phyloP scores from a whole-genome alignment of 345 rosid species.

The Aquilaria yunnanensis region DNA sequence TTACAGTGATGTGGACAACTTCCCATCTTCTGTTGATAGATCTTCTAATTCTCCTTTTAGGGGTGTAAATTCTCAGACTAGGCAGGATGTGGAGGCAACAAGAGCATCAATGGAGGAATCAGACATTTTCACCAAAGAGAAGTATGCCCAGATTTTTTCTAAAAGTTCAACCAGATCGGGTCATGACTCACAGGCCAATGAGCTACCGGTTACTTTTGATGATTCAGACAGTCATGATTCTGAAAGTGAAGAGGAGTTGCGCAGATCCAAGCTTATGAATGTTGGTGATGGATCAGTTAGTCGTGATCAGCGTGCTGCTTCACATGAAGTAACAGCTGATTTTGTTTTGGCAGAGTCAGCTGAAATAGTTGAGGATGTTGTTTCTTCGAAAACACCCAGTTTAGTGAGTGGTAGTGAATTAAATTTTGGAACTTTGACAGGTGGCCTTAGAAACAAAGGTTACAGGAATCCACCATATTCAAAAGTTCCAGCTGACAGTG shows the following conservation, averaged over 20 bases:
- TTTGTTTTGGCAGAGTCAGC: constrained; percentile 19
- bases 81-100: constrained; percentile 15
- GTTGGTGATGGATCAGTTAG: not conserved
- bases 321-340: constrained; percentile 29
- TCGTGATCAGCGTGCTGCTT: constrained; percentile 7
- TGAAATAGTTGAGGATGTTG: constrained; percentile 28
- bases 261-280: constrained; percentile 15
- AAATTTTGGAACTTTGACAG: constrained; percentile 38
- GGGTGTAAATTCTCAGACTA: constrained; percentile 30
- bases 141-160: constrained; percentile 27
- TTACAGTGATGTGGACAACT: constrained; percentile 16
- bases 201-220: constrained; percentile 50
- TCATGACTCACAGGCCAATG: constrained; percentile 34
- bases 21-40: constrained; percentile 30
- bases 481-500: constrained; percentile 23
- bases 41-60: constrained; percentile 24
- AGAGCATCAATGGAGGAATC: constrained; percentile 28
- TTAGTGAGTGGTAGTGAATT: constrained; percentile 34
- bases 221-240: constrained; percentile 39
- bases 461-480: constrained; percentile 39
- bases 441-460: constrained; percentile 48
- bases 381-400: constrained; percentile 22
- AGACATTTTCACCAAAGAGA: constrained; percentile 26
- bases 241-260: constrained; percentile 44
- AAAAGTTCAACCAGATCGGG: constrained; percentile 30